Evolutionary conservation across 352 stramenopile species (phyloP), one percentile per base, ranked within the genome.

Genomic region (Globisporangium spiculum): DNA sequence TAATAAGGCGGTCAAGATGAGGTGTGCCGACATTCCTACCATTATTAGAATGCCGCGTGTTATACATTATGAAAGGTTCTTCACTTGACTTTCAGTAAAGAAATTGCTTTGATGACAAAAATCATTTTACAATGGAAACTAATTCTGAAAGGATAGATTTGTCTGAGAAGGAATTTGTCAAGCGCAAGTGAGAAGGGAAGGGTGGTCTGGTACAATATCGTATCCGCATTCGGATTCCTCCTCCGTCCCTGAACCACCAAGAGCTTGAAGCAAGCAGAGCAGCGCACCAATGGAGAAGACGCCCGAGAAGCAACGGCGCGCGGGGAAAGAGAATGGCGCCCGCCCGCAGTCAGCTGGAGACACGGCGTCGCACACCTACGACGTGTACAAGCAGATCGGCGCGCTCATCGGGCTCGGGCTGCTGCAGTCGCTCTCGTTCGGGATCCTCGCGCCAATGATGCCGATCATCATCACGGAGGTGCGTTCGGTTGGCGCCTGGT

Each of bases 381-480:
- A 54, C 20, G 62, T 79, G 48, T 75, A 76, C 48, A 63, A 54
- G 60, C 67, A 76, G 56, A 74, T 92, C 54, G 60, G 60, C 30
- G 66, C 77, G 65, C 75, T 88, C 22, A 67, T 86, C 2, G 81
- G 73, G 1, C 79, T 92, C 14, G 70, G 74, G 18, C 63, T 90
- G 27, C 63, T 93, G 14, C 72, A 80, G 60, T 73, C 81, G 48
- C 76, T 77, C 12, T 83, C 80, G n/a, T 90, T 84, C 62, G 85
- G 85, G 9, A 77, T 93, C 65, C 75, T 91, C 60, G 79, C 77
- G 63, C 83, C 85, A 2, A 80, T 93, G 67, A 65, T 93, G 48
- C 79, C 83, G 2, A 89, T 91, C 66, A 72, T 83, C 50, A 86
- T 76, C 62, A 91, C 83, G 12, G 83, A 93, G 79, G 84, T 90